Percentiles rank a stretch among this genome's conserved stretches.
phyloP scores from a whole-genome alignment of 106 monocot species.

The Xerophyta viscosa region DNA sequence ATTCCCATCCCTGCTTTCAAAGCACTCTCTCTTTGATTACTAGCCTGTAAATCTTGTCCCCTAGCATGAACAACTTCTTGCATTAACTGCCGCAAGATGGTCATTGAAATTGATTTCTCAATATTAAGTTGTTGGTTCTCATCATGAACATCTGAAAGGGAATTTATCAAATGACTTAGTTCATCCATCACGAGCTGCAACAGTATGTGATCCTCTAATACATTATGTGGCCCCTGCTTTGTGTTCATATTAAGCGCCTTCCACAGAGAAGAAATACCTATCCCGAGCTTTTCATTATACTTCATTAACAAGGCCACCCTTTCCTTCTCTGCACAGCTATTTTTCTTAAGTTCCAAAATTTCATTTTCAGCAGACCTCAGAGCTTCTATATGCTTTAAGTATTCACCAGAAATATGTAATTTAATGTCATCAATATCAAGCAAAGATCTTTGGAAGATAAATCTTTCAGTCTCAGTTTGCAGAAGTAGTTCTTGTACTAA shows the following conservation, averaged over 20 bases:
- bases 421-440: slow-evolving; percentile 42
- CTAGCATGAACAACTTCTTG: slow-evolving; percentile 21
- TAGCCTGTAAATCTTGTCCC: slow-evolving; percentile 9
- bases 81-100: slow-evolving; percentile 36
- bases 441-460: slow-evolving; percentile 34
- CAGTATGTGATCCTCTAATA: slow-evolving; percentile 21
- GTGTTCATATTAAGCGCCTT: slow-evolving; percentile 29
- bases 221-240: slow-evolving; percentile 14
- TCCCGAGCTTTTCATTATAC: slow-evolving; percentile 35
- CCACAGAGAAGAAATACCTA: slow-evolving; percentile 22
- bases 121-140: slow-evolving; percentile 25
- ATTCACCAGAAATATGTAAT: slow-evolving; percentile 16
- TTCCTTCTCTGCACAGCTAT: slow-evolving; percentile 7
- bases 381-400: slow-evolving; percentile 23
- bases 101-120: slow-evolving; percentile 32
- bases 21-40: slow-evolving; percentile 10
- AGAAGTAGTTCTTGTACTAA: slow-evolving; percentile 31
- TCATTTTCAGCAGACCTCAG: slow-evolving; percentile 8
- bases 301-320: slow-evolving; percentile 12
- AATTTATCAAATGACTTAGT: slow-evolving; percentile 22
- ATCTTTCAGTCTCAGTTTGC: slow-evolving; percentile 31
- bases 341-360: slow-evolving; percentile 13
- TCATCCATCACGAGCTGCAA: slow-evolving; percentile 28
- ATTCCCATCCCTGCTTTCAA: slow-evolving; percentile 22
- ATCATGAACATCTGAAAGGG: slow-evolving; percentile 28